Conservation (phyloP, 768 basidiomycete species). For the Royoungia palumana region DNA sequence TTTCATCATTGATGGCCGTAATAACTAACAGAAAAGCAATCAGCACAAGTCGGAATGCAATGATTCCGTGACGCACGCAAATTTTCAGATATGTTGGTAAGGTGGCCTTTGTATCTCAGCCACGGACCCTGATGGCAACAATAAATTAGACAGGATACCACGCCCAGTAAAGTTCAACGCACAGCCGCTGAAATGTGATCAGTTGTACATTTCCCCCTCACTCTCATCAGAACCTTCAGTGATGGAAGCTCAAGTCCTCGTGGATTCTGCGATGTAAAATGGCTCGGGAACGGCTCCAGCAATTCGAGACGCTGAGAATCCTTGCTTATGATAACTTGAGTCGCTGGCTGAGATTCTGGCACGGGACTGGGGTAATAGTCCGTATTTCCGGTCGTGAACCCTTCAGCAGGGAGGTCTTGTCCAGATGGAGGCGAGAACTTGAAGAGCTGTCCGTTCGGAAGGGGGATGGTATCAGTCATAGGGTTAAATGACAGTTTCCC, state of each 20-base stretch:
- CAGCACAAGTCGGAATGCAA: neutral
- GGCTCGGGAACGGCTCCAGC: constrained; percentile 79
- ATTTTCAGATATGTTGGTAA: constrained; percentile 96
- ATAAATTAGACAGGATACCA: constrained; percentile 1
- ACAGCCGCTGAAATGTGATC: constrained; percentile 98
- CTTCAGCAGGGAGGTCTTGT: constrained; percentile 75
- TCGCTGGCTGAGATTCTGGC: constrained; percentile 73
- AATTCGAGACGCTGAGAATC: constrained; percentile 84
- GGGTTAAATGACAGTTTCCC: constrained; percentile 95
- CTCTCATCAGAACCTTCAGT: constrained; percentile 83
- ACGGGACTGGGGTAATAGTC: constrained; percentile 74
- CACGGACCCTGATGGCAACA: constrained; percentile 71
- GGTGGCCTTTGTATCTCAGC: constrained; percentile 98
- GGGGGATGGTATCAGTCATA: constrained; percentile 64
- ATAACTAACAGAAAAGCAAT: constrained; percentile 55
- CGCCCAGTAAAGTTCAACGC: constrained; percentile 24
- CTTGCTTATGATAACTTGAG: constrained; percentile 71
- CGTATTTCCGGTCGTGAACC: constrained; percentile 74
- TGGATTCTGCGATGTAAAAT: constrained; percentile 53
- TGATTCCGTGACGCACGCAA: constrained; percentile 53
- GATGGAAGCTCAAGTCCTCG: constrained; percentile 72
- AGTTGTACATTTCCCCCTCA: constrained; percentile 98
- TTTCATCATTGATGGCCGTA: constrained; percentile 93
- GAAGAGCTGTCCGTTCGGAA: constrained; percentile 75
- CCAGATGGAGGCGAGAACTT: constrained; percentile 83